A percentile compares a stretch with the other conserved stretches of the same genome.
Conservation (phyloP, 345 rosid species). For the Salix exigua region DNA sequence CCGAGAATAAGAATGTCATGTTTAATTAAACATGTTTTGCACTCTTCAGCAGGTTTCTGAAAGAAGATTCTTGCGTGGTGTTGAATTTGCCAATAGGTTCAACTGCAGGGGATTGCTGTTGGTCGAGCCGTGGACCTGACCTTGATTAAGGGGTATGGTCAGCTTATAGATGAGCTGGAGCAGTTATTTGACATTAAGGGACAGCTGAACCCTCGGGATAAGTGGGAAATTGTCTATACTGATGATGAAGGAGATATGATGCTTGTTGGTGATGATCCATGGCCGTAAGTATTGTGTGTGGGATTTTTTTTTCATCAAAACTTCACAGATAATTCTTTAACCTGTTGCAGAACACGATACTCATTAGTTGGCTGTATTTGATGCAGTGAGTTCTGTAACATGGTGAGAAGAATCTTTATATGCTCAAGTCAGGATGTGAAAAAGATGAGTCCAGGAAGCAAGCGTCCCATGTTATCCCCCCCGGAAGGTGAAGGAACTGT, state of each 20-base stretch:
- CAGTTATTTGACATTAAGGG: constrained; percentile 24
- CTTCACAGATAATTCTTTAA: too few relatives aligned
- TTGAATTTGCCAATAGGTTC: constrained; percentile 23
- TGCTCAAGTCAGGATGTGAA: constrained; percentile 31
- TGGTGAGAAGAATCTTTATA: constrained; percentile 28
- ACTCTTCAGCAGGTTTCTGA: constrained; percentile 3
- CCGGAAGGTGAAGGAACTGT: constrained; percentile 20
- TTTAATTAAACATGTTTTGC: not conserved
- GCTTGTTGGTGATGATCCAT: constrained; percentile 38
- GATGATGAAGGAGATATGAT: constrained; percentile 38
- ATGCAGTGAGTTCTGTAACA: constrained; percentile 29
- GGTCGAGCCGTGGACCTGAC: constrained; percentile 34
- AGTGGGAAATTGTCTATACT: constrained; percentile 30
- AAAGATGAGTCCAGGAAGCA: constrained; percentile 29
- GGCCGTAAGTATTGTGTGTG: constrained; percentile 20
- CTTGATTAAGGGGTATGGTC: constrained; percentile 22
- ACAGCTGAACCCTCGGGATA: constrained; percentile 26
- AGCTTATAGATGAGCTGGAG: constrained; percentile 31
- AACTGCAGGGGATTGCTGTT: constrained; percentile 32
- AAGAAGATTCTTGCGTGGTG: not conserved
- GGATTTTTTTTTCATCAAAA: too few relatives aligned
- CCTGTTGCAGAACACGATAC: not conserved
- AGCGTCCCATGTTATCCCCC: constrained; percentile 11
- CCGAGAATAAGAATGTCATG: not conserved
- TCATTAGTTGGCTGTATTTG: not conserved